Evolutionary conservation across 345 rosid genomes (phyloP).

Genomic region (Eutrema japonicum): DNA sequence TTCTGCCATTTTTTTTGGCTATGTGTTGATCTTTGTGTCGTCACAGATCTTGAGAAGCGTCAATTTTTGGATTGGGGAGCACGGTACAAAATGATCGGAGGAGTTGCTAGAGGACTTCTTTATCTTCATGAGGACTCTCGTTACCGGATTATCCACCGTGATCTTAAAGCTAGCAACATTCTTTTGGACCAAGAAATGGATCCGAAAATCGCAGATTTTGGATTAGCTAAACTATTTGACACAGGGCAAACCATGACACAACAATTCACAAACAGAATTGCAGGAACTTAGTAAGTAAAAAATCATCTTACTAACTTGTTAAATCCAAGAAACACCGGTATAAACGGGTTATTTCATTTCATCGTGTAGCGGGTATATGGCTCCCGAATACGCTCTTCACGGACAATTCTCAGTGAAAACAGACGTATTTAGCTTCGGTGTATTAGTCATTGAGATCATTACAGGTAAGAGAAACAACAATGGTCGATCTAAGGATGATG

Average conservation of each 20-base stretch:
- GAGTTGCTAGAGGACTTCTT: slow-evolving; percentile 38
- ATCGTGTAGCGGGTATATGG: slow-evolving; percentile 30
- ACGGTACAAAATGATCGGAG: slow-evolving; percentile 32
- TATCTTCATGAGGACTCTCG: slow-evolving; percentile 53
- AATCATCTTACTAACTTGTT: background rate
- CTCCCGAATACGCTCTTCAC: slow-evolving; percentile 20
- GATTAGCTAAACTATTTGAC: slow-evolving; percentile 52
- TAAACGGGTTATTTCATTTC: background rate
- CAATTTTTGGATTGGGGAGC: slow-evolving; percentile 23
- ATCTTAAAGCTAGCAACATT: slow-evolving; percentile 56
- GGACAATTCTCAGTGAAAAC: slow-evolving; percentile 27
- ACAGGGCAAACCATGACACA: slow-evolving; percentile 38
- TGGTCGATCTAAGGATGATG: too few species aligned
- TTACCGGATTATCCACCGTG: slow-evolving; percentile 49
- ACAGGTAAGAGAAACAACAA: slow-evolving; percentile 19
- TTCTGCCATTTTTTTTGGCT: background rate
- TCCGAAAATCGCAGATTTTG: slow-evolving; percentile 64
- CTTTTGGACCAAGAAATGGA: slow-evolving; percentile 51
- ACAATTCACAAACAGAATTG: slow-evolving; percentile 49
- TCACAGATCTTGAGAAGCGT: background rate
- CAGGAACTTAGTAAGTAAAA: slow-evolving; percentile 51
- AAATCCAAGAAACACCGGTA: too few species aligned
- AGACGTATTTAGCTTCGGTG: slow-evolving; percentile 29
- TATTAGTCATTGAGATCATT: slow-evolving; percentile 34
- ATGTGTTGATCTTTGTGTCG: background rate